These are phyloP conservation scores for Pichia manshurica DNA, from an alignment of 805 yeast species.

Conservation along the genomic window DNA sequence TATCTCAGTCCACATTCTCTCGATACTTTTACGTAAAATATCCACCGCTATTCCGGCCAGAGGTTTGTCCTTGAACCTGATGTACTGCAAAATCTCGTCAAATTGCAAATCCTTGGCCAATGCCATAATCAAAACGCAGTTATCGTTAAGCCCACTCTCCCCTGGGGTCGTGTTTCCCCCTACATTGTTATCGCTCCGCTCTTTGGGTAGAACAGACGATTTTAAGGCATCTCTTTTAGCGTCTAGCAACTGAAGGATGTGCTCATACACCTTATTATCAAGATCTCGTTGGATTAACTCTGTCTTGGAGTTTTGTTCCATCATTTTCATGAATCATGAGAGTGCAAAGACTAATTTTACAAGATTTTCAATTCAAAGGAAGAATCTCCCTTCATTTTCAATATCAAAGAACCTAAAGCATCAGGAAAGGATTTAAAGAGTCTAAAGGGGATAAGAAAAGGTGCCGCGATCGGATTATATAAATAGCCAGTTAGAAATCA, in stretches of 20 bases:
- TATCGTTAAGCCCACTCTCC: background rate
- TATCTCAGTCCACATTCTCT: slow-evolving; percentile 48
- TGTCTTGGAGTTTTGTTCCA: slow-evolving; percentile 11
- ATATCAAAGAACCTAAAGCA: background rate
- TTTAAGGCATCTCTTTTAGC: slow-evolving; percentile 47
- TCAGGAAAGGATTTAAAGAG: background rate
- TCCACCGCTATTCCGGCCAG: slow-evolving; percentile 64
- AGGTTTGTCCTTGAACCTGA: slow-evolving; percentile 62
- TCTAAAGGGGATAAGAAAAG: background rate
- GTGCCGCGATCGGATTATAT: slow-evolving; percentile 1
- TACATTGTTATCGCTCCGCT: background rate
- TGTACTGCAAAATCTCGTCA: slow-evolving; percentile 49
- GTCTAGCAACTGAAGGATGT: slow-evolving; percentile 52
- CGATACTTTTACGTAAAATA: slow-evolving; percentile 57
- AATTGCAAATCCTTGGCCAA: slow-evolving; percentile 55
- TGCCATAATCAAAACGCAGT: slow-evolving; percentile 33
- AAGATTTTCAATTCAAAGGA: too few species aligned
- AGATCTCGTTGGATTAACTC: slow-evolving; percentile 32
- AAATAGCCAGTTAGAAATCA: too few species aligned
- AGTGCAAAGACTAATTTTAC: too few species aligned
- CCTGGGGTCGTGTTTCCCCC: background rate
- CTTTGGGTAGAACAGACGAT: slow-evolving; percentile 2
- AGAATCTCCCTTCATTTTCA: too few species aligned
- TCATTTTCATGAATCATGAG: slow-evolving; percentile 6
- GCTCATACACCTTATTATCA: slow-evolving; percentile 52